These are phyloP conservation scores for Penicillium sp. DNA, from an alignment of 2,329 filamentous ascomycete species.

Conservation along the genomic window DNA sequence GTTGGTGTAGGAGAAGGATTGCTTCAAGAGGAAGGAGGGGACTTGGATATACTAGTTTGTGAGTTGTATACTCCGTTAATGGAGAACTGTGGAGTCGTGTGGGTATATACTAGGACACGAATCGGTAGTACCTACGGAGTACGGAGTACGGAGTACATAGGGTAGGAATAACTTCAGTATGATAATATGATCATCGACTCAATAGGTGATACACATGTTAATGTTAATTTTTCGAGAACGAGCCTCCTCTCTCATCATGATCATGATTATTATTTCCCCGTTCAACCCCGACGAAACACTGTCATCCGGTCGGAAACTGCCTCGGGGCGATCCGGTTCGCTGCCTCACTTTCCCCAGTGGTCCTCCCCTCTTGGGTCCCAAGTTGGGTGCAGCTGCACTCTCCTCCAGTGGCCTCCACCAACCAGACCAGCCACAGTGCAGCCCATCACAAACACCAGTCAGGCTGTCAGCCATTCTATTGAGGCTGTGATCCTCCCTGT, in stretches of 20 bases:
- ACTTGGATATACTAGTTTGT: not conserved
- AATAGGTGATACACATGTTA: too few species aligned
- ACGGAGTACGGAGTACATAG: too few species aligned
- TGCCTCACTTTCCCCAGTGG: conserved; percentile 43
- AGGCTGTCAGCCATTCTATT: not conserved
- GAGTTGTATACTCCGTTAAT: not conserved
- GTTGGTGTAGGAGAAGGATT: not conserved
- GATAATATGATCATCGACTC: too few species aligned
- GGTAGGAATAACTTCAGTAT: too few species aligned
- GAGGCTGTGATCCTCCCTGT: conserved; percentile 3
- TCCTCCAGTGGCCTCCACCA: conserved; percentile 7
- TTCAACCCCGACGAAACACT: not conserved
- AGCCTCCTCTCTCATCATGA: not conserved
- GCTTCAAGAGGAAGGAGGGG: not conserved
- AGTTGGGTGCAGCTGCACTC: not conserved
- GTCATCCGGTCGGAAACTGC: conserved; percentile 16
- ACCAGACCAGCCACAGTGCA: conserved; percentile 10
- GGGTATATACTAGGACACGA: not conserved
- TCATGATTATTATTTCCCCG: too few species aligned
- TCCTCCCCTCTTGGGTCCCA: not conserved
- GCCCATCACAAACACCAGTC: not conserved
- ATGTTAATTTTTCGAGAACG: not conserved
- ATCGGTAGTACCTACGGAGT: too few species aligned
- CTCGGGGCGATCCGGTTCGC: conserved; percentile 44
- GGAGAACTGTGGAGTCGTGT: not conserved